Base-by-base conservation (phyloP, 169 alveolate genomes). In the Besnoitia besnoiti region DNA sequence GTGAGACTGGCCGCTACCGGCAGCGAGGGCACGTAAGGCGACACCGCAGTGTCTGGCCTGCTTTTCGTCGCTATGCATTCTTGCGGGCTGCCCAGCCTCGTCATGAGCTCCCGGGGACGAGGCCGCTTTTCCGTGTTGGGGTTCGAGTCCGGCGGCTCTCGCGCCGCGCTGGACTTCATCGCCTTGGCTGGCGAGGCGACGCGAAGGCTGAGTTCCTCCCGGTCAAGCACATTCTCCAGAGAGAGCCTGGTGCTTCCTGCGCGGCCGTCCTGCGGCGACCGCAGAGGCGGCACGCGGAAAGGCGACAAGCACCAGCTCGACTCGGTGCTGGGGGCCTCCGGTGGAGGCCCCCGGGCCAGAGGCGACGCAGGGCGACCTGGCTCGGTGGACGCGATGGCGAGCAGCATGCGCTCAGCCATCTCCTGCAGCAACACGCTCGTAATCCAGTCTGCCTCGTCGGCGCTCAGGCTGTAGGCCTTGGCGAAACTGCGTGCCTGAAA, bases 371-470 rank as follows among this genome's bases (percentile, higher is more conserved):
- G 16, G 21, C 14, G 82, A 19, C n/a, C 82, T n/a, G 82, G 47
- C 82, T 42, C 82, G 44, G 46, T 19, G n/a, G 82, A 1, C 10
- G 50, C 90, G 51, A 90, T 73, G 33, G 90, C 61, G 5, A 90
- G 42, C 59, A 90, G 90, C 21, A 79, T 90, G 0, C 93, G 67
- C n/a, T 85, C 35, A 8, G 93, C 44, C 93, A 90, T 90, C 62
- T 77, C 93, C 61, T 90, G 67, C 59, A 90, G 39, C n/a, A 90
- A 33, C 0, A 90, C 85, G 90, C 55, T 62, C 27, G 47, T 55
- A n/a, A 90, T 67, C 93, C 93, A 90, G 75, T 90, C 90, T 49
- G 85, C 90, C 51, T 90, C 93, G 82, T 90, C 93, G 35, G 82
- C 85, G 33, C 79, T 90, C 51, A 90, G 75, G 35, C 90, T 85